Base-by-base conservation (phyloP, 2,329 filamentous ascomycete genomes). In the Colletotrichum sp. region DNA sequence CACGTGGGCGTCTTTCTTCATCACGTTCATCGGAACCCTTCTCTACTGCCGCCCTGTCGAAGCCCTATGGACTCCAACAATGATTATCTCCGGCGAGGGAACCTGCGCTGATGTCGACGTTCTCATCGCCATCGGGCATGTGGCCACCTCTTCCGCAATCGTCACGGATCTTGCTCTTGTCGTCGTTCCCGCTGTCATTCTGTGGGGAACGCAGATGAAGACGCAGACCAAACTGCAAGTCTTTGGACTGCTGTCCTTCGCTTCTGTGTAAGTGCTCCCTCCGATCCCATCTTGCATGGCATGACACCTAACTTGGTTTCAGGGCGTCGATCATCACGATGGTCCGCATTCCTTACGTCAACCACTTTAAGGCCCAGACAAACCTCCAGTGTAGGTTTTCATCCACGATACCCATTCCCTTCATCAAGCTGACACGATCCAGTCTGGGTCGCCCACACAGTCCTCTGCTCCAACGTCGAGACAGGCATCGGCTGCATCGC, bases 131-230 rank as follows among this genome's bases (percentile, higher is more conserved):
- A 43, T 81, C n/a, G 73, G 75, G 3, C 73, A 84, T 65, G 82
- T 80, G 7, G 81, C 82, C 2, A 84, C 82, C 3, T 80, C 78
- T 18, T 79, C 79, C 7, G 81, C 82, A 8, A 82, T 84, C 32
- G 73, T 80, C 4, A 84, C 82, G n/a, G 82, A 84, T 64, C 14
- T 82, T 64, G 81, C 80, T 10, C 80, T 80, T 10, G 80, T 81
- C 1, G 74, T 84, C 2, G 75, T 84, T 8, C 82, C 82, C 0
- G 83, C 79, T 3, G 64, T 83, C 5, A 79, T 84, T 18, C 73
- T 84, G 6, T 84, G 81, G 79, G 79, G 78, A 3, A 81, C 81
- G 8, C 81, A 83, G 69, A 83, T 83, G 80, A 79, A 80, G 75
- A 77, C 66, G 16, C 75, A 77, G 55, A 77, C 71, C n/a, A 79